A percentile compares a stretch with the other conserved stretches of the same genome.
phyloP scores from a whole-genome alignment of 805 yeast genomes.

The Ogataea pilisensis region DNA sequence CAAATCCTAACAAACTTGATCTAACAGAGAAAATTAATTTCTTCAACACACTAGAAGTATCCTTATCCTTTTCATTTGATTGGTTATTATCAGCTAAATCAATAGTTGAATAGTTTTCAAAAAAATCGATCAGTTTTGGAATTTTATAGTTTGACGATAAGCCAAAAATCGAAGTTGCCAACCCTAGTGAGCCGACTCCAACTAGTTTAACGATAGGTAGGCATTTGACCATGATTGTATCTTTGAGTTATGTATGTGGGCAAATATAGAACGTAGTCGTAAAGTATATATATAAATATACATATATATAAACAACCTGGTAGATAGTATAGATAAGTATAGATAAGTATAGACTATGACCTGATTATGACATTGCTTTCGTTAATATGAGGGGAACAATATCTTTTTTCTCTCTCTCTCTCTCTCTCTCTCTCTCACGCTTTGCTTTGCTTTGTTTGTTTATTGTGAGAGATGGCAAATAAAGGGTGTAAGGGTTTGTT shows the following conservation, averaged over 20 bases:
- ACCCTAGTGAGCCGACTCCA: conserved; percentile 67
- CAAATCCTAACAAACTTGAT: conserved; percentile 33
- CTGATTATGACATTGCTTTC: too few species aligned
- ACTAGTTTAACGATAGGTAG: conserved; percentile 54
- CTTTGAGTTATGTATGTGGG: not conserved
- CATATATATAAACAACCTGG: too few species aligned
- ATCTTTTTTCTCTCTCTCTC: too few species aligned
- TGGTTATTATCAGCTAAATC: not conserved
- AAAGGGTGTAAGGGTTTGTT: too few species aligned
- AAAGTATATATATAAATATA: too few species aligned
- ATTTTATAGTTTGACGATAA: conserved; percentile 16
- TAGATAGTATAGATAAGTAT: too few species aligned
- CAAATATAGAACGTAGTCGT: not conserved
- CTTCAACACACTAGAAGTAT: conserved; percentile 7
- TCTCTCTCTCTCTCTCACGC: too few species aligned
- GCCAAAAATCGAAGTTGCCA: conserved; percentile 51
- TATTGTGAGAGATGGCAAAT: too few species aligned
- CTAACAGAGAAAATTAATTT: conserved; percentile 16
- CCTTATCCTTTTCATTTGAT: not conserved
- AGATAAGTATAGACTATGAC: too few species aligned
- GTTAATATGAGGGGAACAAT: too few species aligned
- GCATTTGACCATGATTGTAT: conserved; percentile 46
- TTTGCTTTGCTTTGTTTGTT: too few species aligned
- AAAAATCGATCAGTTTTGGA: conserved; percentile 16
- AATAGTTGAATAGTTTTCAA: conserved; percentile 6